Conservation (phyloP, 1,284 basidiomycete genomes). For the Trametes versicolor region DNA sequence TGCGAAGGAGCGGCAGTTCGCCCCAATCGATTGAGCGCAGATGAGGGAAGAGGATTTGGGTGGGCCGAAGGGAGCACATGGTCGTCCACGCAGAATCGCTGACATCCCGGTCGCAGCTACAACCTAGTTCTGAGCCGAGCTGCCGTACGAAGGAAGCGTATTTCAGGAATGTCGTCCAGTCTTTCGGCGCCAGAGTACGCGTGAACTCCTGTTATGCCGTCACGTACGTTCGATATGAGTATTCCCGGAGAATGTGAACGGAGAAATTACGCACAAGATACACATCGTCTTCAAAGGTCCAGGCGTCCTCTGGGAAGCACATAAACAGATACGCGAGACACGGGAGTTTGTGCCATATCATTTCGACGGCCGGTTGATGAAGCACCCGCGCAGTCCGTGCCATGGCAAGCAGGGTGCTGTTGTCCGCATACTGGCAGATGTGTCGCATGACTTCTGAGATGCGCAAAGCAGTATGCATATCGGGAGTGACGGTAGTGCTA, state of each 20-base stretch:
- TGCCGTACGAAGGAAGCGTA: background rate
- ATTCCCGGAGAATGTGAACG: background rate
- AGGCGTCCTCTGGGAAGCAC: constrained; percentile 11
- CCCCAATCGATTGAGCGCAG: background rate
- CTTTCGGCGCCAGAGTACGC: constrained; percentile 1
- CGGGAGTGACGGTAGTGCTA: too few species aligned
- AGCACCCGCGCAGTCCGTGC: background rate
- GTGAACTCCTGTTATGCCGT: background rate
- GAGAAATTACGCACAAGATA: background rate
- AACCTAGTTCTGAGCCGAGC: background rate
- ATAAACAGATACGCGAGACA: background rate
- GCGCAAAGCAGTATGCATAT: background rate
- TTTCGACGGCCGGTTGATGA: constrained; percentile 3
- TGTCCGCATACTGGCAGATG: constrained; percentile 6
- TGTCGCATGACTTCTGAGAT: constrained; percentile 9
- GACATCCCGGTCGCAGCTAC: too few species aligned
- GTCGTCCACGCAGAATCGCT: background rate
- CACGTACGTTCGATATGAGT: background rate
- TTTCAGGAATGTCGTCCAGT: constrained; percentile 10
- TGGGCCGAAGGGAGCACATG: constrained; percentile 1
- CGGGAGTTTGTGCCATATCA: constrained; percentile 1
- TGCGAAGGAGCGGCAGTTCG: background rate
- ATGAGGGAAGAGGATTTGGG: constrained; percentile 6
- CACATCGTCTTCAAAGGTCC: background rate
- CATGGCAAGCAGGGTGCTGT: background rate